Percentiles rank a stretch among this genome's conserved stretches.
Evolutionary conservation across 768 basidiomycete genomes (phyloP).

Genomic region (Boletus pseudo-olivaceus): DNA sequence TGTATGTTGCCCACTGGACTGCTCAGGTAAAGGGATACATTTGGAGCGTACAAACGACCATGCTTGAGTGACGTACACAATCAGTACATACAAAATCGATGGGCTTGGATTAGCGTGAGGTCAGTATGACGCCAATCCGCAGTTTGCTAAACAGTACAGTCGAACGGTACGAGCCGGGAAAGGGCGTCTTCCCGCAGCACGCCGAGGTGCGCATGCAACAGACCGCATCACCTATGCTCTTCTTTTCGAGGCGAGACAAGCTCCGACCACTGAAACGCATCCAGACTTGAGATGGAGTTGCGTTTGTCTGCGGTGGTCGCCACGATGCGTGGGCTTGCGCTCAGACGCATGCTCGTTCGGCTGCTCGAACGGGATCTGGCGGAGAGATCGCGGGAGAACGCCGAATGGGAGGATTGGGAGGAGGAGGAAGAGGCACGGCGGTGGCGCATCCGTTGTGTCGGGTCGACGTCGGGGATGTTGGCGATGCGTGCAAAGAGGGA

Average conservation of each 20-base stretch:
- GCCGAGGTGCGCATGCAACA: not conserved
- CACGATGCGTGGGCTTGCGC: conserved; percentile 31
- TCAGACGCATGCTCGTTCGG: conserved; percentile 36
- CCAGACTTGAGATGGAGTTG: conserved; percentile 29
- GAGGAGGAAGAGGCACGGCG: conserved; percentile 75
- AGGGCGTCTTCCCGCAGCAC: not conserved
- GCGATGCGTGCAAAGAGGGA: conserved; percentile 76
- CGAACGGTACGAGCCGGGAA: not conserved
- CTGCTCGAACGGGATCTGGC: conserved; percentile 43
- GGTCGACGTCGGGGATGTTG: conserved; percentile 71
- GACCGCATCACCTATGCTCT: conserved; percentile 15
- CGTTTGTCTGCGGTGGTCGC: conserved; percentile 30
- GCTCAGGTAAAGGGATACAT: not conserved
- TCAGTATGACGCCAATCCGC: not conserved
- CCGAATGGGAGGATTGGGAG: conserved; percentile 49
- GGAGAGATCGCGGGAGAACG: conserved; percentile 32
- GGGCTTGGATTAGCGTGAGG: not conserved
- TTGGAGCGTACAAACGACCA: conserved; percentile 6
- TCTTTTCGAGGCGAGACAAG: conserved; percentile 31
- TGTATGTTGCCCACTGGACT: too few relatives aligned
- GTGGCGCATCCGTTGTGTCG: conserved; percentile 73
- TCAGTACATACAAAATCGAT: conserved; percentile 5
- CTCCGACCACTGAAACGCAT: conserved; percentile 34
- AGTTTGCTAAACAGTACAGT: conserved; percentile 6
- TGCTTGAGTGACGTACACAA: not conserved